Conservation (phyloP, 2,329 filamentous ascomycete species). For the Sporothrix dimorphospora region DNA sequence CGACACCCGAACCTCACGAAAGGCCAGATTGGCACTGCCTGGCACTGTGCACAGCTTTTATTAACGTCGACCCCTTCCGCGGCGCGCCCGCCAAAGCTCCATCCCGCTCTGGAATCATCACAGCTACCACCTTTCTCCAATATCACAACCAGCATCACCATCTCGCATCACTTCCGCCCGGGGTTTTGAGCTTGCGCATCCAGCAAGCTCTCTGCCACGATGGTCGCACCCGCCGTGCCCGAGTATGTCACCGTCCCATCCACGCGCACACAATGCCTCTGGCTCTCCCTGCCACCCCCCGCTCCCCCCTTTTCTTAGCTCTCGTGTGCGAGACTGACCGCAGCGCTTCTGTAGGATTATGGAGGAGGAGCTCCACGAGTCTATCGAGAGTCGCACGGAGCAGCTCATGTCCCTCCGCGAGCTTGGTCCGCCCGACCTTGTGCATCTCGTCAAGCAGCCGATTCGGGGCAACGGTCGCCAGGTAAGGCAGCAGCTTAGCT, state of each 20-base stretch:
- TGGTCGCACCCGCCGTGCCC: constrained; percentile 75
- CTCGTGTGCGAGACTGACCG: constrained; percentile 33
- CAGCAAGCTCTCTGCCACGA: constrained; percentile 45
- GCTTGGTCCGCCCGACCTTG: constrained; percentile 91
- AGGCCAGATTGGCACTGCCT: constrained; percentile 20
- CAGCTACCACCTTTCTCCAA: not conserved
- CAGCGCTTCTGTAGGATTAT: constrained; percentile 67
- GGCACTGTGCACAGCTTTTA: not conserved
- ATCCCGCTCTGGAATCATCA: not conserved
- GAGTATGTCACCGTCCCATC: constrained; percentile 60
- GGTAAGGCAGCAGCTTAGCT: constrained; percentile 41
- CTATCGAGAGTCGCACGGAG: constrained; percentile 90
- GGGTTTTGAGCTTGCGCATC: constrained; percentile 17
- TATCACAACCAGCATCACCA: not conserved
- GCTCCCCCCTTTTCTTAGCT: not conserved
- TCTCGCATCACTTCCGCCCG: not conserved
- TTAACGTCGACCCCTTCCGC: not conserved
- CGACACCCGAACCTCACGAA: constrained; percentile 7
- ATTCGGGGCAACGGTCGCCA: constrained; percentile 61
- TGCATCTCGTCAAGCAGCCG: constrained; percentile 84
- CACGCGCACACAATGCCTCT: not conserved
- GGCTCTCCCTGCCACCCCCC: not conserved
- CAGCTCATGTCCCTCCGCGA: constrained; percentile 83
- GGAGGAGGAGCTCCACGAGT: constrained; percentile 89
- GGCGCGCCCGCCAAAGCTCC: constrained; percentile 15